phyloP scores from a whole-genome alignment of 2,329 filamentous ascomycete species.

The Beauveria australis region DNA sequence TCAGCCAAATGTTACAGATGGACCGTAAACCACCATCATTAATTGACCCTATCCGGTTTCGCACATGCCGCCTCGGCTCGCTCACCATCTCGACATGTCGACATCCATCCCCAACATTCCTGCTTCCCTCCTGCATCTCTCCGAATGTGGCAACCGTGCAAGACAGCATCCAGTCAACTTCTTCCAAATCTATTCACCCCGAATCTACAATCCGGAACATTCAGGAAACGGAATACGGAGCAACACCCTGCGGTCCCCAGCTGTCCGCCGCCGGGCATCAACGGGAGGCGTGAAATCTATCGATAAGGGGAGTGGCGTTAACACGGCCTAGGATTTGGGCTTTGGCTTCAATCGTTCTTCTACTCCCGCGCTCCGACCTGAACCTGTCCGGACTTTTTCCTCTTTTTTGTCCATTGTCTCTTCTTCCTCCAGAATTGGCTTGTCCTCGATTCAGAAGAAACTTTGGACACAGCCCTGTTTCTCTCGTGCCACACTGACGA shows the following conservation, averaged over 20 bases:
- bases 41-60: no score
- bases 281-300: background rate
- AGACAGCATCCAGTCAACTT: background rate
- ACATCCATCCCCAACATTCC: background rate
- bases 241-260: background rate
- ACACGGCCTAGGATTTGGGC: background rate
- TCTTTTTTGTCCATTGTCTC: background rate
- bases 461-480: no score
- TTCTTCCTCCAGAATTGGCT: background rate
- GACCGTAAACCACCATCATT: no score
- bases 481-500: background rate
- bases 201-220: background rate
- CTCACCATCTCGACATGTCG: background rate
- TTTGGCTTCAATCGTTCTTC: background rate
- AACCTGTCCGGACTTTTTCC: background rate
- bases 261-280: background rate
- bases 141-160: background rate
- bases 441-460: background rate
- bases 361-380: background rate
- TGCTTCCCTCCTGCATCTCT: background rate
- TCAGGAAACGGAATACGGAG: conserved; percentile 1
- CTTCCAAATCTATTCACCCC: background rate
- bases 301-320: background rate
- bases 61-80: background rate
- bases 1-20: no score